Percentiles rank a stretch among this genome's conserved stretches.
Evolutionary conservation across 139 green algal species (phyloP).

Genomic region (Micractinium conductrix): DNA sequence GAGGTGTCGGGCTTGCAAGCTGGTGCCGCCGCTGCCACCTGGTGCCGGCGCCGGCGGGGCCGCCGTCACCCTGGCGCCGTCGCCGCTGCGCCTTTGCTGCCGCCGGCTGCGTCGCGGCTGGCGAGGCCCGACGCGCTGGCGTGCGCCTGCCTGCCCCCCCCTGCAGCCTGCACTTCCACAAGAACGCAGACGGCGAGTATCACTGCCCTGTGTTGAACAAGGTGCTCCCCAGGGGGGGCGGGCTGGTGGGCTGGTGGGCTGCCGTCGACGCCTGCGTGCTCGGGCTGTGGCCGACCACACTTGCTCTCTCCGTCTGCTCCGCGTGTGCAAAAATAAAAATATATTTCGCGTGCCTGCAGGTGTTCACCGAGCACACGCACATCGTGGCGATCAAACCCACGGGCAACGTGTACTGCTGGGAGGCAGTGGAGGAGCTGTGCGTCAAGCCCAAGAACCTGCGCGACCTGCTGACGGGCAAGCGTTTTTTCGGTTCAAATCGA

Average conservation of each 20-base stretch:
- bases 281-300: too few species aligned
- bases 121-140: too few species aligned
- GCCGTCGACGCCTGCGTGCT: too few species aligned
- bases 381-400: slow-evolving; percentile 91
- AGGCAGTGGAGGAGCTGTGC: slow-evolving; percentile 94
- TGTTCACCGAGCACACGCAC: slow-evolving; percentile 97
- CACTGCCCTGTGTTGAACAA: slow-evolving; percentile 80
- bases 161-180: slow-evolving; percentile 87
- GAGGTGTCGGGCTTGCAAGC: too few species aligned
- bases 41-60: too few species aligned
- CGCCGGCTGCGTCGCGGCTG: too few species aligned
- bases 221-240: neutral
- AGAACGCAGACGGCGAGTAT: slow-evolving; percentile 89
- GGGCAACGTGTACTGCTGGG: slow-evolving; percentile 73
- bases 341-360: slow-evolving; percentile 23
- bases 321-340: neutral
- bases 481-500: too few species aligned
- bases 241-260: too few species aligned
- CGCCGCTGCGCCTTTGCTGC: too few species aligned
- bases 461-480: slow-evolving; percentile 45
- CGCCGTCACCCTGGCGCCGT: too few species aligned
- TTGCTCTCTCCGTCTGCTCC: too few species aligned
- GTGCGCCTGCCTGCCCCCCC: neutral
- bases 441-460: slow-evolving; percentile 93
- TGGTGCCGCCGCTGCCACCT: too few species aligned